phyloP scores from a whole-genome alignment of 192 early-diverging fungal species.

The Entomortierella parvispora region DNA sequence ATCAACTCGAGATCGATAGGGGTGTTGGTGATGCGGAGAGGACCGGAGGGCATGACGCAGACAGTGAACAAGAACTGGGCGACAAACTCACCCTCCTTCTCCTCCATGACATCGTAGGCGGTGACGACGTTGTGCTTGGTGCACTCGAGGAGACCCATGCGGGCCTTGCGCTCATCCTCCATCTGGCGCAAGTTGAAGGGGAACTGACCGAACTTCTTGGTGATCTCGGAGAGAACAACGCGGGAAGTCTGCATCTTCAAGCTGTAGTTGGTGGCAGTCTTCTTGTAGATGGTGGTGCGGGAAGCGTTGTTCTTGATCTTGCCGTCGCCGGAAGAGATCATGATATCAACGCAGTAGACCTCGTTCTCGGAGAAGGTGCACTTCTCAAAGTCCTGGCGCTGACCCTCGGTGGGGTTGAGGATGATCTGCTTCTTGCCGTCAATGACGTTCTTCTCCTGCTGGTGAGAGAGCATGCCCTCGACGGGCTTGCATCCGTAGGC shows the following conservation, averaged over 20 bases:
- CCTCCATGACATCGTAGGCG: conserved; percentile 86
- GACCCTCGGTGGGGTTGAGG: conserved; percentile 82
- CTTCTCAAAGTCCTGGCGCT: conserved; percentile 76
- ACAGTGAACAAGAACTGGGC: conserved; percentile 96
- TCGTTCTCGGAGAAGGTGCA: conserved; percentile 84
- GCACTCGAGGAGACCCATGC: conserved; percentile 93
- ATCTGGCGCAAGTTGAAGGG: conserved; percentile 88
- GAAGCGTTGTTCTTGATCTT: conserved; percentile 72
- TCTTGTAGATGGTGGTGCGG: conserved; percentile 94
- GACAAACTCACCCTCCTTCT: conserved; percentile 82
- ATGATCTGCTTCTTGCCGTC: conserved; percentile 96
- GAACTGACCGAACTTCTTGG: conserved; percentile 83
- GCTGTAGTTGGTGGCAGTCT: conserved; percentile 80
- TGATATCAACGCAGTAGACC: conserved; percentile 93
- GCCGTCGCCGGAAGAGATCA: conserved; percentile 90
- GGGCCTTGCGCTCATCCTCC: conserved; percentile 91
- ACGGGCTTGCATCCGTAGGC: conserved; percentile 90
- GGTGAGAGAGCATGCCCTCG: conserved; percentile 92
- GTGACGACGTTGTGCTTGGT: conserved; percentile 82
- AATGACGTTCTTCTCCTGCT: conserved; percentile 86
- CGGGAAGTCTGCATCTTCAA: conserved; percentile 92
- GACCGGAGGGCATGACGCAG: conserved; percentile 88
- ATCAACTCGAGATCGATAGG: conserved; percentile 80
- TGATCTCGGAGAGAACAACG: conserved; percentile 76
- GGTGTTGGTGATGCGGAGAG: conserved; percentile 83